These are phyloP conservation scores for Coemansia sp. DNA, from an alignment of 192 early-diverging fungal species.

Conservation along the genomic window DNA sequence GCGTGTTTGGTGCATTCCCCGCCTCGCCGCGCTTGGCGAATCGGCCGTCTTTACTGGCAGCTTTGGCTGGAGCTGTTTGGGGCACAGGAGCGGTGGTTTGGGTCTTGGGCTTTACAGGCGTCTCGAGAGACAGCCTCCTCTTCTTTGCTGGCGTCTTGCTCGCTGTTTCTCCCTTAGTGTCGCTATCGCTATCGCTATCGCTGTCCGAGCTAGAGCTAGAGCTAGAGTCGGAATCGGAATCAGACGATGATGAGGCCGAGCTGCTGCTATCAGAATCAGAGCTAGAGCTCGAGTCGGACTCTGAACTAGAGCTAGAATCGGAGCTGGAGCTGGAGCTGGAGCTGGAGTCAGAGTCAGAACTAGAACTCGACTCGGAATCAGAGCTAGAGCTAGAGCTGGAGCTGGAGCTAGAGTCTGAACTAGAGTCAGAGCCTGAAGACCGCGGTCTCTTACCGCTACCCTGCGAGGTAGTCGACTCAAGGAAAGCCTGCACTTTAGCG, in stretches of 20 bases:
- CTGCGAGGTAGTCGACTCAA: conserved; percentile 19
- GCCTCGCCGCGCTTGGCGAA: conserved; percentile 24
- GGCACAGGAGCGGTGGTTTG: background rate
- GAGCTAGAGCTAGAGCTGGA: conserved; percentile 7
- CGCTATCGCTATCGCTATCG: conserved; percentile 23
- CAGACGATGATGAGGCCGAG: conserved; percentile 28
- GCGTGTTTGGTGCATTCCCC: conserved; percentile 55
- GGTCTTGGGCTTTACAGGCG: conserved; percentile 16
- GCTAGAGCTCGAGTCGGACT: conserved; percentile 3
- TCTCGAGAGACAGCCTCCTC: conserved; percentile 47
- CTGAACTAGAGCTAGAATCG: conserved; percentile 6
- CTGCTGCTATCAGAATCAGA: conserved; percentile 26
- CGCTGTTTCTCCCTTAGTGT: background rate
- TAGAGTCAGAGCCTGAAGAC: conserved; percentile 38
- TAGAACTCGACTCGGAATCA: conserved; percentile 14
- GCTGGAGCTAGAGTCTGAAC: conserved; percentile 41
- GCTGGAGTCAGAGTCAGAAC: background rate
- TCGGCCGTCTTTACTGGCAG: background rate
- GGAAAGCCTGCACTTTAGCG: conserved; percentile 30
- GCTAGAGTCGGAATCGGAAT: conserved; percentile 10
- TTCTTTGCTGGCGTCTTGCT: conserved; percentile 42
- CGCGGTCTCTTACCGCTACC: conserved; percentile 23
- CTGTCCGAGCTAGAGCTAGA: conserved; percentile 12
- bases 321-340: conserved; percentile 26
- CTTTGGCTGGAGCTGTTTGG: conserved; percentile 15